Evolutionary conservation across 148 eudicot species (phyloP).

Genomic region (Camellia lanceoleosa): DNA sequence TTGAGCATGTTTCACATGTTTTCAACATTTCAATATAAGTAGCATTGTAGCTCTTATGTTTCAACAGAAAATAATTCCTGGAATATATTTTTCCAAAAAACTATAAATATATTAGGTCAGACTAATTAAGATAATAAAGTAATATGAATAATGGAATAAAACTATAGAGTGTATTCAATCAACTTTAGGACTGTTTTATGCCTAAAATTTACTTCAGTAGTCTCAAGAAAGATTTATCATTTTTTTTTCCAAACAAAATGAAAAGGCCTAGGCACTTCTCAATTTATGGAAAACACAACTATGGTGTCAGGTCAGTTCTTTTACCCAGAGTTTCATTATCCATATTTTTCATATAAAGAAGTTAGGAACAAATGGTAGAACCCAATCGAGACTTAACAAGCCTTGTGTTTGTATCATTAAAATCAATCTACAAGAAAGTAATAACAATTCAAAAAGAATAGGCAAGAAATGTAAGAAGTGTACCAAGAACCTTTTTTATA

Average conservation of each 20-base stretch:
- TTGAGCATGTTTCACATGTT: background rate
- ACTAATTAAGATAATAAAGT: background rate
- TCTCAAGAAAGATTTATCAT: too few species aligned
- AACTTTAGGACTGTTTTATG: too few species aligned
- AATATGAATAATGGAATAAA: too few species aligned
- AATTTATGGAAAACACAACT: background rate
- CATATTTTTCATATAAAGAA: background rate
- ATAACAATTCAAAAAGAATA: background rate
- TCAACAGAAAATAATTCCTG: background rate
- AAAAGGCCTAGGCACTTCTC: background rate
- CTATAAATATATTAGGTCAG: background rate
- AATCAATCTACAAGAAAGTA: background rate
- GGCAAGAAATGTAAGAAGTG: slow-evolving; percentile 10
- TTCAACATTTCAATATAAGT: background rate
- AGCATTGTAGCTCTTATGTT: background rate
- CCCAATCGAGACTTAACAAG: background rate
- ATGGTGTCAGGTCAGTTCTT: background rate
- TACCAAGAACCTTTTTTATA: slow-evolving; percentile 94
- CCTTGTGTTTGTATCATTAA: background rate
- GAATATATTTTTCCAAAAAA: background rate
- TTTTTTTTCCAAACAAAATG: background rate
- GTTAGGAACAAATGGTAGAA: background rate
- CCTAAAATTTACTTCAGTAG: too few species aligned
- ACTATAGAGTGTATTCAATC: too few species aligned
- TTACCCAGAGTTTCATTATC: background rate